Conservation (phyloP, 306 rosid species). For the Begonia masoniana region DNA sequence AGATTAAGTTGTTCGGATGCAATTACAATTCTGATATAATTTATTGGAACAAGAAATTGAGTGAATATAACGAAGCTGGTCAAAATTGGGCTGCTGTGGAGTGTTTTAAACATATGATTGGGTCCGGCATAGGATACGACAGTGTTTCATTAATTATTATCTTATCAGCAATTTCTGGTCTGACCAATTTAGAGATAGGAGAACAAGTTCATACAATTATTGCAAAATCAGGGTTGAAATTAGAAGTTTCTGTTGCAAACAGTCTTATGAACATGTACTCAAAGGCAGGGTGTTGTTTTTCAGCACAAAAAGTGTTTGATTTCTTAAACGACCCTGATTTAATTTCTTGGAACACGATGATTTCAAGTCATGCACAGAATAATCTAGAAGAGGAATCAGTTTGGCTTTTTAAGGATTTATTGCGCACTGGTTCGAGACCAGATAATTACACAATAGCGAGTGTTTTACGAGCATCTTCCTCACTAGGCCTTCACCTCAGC, state of each 20-base stretch:
- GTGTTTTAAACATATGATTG: constrained; percentile 36
- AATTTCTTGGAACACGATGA: constrained; percentile 74
- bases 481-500: constrained; percentile 30
- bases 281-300: constrained; percentile 31
- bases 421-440: constrained; percentile 34
- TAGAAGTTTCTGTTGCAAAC: constrained; percentile 42
- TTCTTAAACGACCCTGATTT: constrained; percentile 47
- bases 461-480: constrained; percentile 55
- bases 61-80: constrained; percentile 33
- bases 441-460: constrained; percentile 69
- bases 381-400: constrained; percentile 41
- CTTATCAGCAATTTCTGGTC: constrained; percentile 32
- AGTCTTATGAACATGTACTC: constrained; percentile 62
- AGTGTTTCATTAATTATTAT: constrained; percentile 34
- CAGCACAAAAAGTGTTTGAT: constrained; percentile 33
- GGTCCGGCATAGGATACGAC: constrained; percentile 31
- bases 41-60: constrained; percentile 51
- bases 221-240: constrained; percentile 30
- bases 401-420: constrained; percentile 27
- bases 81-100: constrained; percentile 38
- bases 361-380: constrained; percentile 42
- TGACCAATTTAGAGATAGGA: constrained; percentile 33
- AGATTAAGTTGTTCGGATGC: constrained; percentile 30
- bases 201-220: constrained; percentile 46
- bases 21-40: constrained; percentile 26